A percentile compares a stretch with the other conserved stretches of the same genome.
Conservation (phyloP, 768 basidiomycete genomes). For the Naematelia encephala region DNA sequence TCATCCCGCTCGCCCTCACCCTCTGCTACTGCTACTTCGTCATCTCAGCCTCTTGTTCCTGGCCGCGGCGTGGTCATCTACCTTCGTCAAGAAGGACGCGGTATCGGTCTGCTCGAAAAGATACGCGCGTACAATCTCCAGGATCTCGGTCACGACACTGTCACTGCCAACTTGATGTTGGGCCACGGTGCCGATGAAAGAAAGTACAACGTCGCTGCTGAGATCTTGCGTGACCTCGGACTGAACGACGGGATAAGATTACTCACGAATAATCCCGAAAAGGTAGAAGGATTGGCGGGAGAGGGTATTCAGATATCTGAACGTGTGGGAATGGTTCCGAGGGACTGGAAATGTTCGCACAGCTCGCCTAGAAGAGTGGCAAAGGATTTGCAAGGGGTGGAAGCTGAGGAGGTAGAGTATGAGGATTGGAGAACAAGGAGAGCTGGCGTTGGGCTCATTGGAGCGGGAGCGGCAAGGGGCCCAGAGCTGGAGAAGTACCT, state of each 20-base stretch:
- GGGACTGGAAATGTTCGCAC: slow-evolving; percentile 64
- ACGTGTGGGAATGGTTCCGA: slow-evolving; percentile 89
- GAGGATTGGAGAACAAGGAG: slow-evolving; percentile 53
- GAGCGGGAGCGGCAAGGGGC: slow-evolving; percentile 70
- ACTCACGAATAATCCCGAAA: slow-evolving; percentile 97
- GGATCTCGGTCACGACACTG: slow-evolving; percentile 97
- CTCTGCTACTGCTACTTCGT: slow-evolving; percentile 51
- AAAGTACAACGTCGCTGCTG: slow-evolving; percentile 84
- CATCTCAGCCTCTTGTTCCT: slow-evolving; percentile 57
- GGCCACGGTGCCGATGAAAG: slow-evolving; percentile 93
- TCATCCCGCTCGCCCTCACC: slow-evolving; percentile 69
- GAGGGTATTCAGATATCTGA: slow-evolving; percentile 80
- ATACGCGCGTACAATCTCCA: slow-evolving; percentile 97
- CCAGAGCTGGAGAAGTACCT: slow-evolving; percentile 91
- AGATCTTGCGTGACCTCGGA: slow-evolving; percentile 82
- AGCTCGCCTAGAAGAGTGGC: slow-evolving; percentile 21
- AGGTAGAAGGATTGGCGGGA: slow-evolving; percentile 77
- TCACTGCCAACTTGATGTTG: slow-evolving; percentile 90
- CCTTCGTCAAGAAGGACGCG: slow-evolving; percentile 93
- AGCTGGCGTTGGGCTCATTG: slow-evolving; percentile 74
- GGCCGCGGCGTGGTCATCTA: slow-evolving; percentile 92
- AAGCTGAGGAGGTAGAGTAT: slow-evolving; percentile 33
- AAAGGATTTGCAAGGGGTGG: slow-evolving; percentile 12
- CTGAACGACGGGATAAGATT: slow-evolving; percentile 69
- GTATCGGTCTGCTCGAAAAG: slow-evolving; percentile 92